A percentile compares a stretch with the other conserved stretches of the same genome.
Evolutionary conservation across 208 protist species (phyloP).

Genomic region (Trypanosoma rangeli): DNA sequence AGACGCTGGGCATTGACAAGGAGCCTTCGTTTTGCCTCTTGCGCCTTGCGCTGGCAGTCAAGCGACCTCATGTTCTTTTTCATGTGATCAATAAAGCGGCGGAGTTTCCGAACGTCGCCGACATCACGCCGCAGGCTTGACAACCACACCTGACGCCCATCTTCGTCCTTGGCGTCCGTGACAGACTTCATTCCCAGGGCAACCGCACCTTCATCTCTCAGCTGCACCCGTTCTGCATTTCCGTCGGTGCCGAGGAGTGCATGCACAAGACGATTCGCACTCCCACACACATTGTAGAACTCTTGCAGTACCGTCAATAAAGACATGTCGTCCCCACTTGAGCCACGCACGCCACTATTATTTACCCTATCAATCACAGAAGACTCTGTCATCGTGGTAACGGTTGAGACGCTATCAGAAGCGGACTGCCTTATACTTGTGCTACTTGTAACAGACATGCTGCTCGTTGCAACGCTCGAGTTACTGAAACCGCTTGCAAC

Average conservation of each 20-base stretch:
- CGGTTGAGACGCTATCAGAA: not conserved
- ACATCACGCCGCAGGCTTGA: constrained; percentile 37
- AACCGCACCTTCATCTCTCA: not conserved
- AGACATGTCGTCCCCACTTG: constrained; percentile 6
- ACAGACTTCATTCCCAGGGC: not conserved
- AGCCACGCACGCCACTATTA: not conserved
- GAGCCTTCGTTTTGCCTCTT: constrained; percentile 31
- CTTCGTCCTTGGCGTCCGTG: not conserved
- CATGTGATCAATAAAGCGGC: constrained; percentile 55
- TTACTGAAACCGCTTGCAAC: not conserved
- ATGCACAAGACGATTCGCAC: constrained; percentile 34
- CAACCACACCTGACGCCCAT: constrained; percentile 16
- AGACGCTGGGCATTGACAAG: constrained; percentile 57
- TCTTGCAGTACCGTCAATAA: constrained; percentile 31
- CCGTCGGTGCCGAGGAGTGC: constrained; percentile 13
- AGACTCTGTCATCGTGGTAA: not conserved
- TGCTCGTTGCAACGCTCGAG: constrained; percentile 2
- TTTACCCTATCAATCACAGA: not conserved
- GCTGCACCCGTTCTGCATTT: not conserved
- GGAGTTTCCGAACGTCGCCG: constrained; percentile 53
- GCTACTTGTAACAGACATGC: not conserved
- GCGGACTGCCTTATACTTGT: not conserved
- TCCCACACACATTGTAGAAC: constrained; percentile 47
- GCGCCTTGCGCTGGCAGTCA: constrained; percentile 49
- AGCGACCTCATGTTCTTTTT: constrained; percentile 45